Percentiles rank a stretch among this genome's conserved stretches.
These are phyloP conservation scores for Pontederia paniculata DNA, from an alignment of 176 grass and related monocot species.

Conservation along the genomic window DNA sequence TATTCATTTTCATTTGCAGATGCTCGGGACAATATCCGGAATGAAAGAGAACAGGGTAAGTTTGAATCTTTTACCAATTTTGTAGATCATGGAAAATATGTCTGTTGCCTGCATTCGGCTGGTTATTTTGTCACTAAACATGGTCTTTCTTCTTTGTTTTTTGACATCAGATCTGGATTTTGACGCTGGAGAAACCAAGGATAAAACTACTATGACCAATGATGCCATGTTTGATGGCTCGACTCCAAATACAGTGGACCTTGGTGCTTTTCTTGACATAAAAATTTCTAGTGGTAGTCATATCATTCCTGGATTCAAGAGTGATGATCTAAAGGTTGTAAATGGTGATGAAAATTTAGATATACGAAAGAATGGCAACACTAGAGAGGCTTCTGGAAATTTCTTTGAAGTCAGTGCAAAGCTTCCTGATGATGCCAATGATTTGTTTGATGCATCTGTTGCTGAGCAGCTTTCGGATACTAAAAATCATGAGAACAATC, in stretches of 20 bases:
- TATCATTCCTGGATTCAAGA: constrained; percentile 11
- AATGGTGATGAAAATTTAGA: constrained; percentile 11
- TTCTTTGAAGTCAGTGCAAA: constrained; percentile 27
- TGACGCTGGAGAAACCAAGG: constrained; percentile 22
- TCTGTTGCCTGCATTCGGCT: not conserved
- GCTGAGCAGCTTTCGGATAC: constrained; percentile 14
- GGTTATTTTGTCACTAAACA: not conserved
- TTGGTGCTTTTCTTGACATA: constrained; percentile 30
- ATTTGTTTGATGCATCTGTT: constrained; percentile 33
- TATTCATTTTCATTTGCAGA: constrained; percentile 1
- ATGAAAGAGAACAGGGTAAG: not conserved
- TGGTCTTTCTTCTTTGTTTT: constrained; percentile 6
- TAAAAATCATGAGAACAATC: constrained; percentile 9
- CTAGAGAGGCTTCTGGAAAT: not conserved
- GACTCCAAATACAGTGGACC: constrained; percentile 25
- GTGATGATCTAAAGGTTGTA: constrained; percentile 11
- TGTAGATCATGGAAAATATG: not conserved
- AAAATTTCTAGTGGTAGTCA: constrained; percentile 14
- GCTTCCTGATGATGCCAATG: constrained; percentile 42
- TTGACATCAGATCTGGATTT: constrained; percentile 27
- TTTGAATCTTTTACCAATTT: not conserved
- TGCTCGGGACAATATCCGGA: not conserved
- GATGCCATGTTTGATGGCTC: constrained; percentile 24
- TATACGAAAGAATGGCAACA: constrained; percentile 12
- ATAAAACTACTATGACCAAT: constrained; percentile 16